Evolutionary conservation across 2,329 filamentous ascomycete species (phyloP), one percentile per base, ranked within the genome.

Genomic region (Tolypocladium sp.): DNA sequence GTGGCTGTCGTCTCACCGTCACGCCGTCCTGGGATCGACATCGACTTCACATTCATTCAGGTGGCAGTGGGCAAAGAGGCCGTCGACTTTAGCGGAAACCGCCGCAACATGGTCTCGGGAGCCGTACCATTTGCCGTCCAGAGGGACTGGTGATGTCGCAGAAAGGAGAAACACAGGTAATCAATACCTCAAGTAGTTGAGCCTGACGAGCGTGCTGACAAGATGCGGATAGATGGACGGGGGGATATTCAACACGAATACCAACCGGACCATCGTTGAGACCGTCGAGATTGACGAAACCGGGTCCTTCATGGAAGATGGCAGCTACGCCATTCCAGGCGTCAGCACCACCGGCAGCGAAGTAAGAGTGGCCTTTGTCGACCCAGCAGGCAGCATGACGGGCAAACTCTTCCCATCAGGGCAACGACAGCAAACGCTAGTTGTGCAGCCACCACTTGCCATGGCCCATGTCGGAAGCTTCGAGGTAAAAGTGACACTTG

Each of bases 21-120:
- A 0, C 42, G 25, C 63, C 71, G 58, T 67, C 77, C 70, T 1
- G 79, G 76, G 22, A 76, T 76, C 1, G 80, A 87, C 60, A 73
- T 87, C 10, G 82, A 87, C 56, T 87, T 87, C 64, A 87, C 84
- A 0, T 88, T 88, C n/a, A n/a, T n/a, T n/a, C n/a, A n/a, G n/a
- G n/a, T n/a, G n/a, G n/a, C n/a, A n/a, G n/a, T n/a, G n/a, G n/a
- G n/a, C n/a, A n/a, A 79, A 56, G 76, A 76, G 5, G 73, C 76
- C 10, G 75, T 87, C 2, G 84, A 87, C 62, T 75, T 82, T 46
- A 80, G 79, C 0, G 82, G 84, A 2, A 88, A 86, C 60, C 87
- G 84, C 64, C 84, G 84, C 5, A 87, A 87, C 62, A 83, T 88
- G 77, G 80, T 74, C n/a, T 77, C 79, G 22, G 82, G 79, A 0